A percentile compares a stretch with the other conserved stretches of the same genome.
These are phyloP conservation scores for Stachybotrys elegans DNA, from an alignment of 2,329 filamentous ascomycete genomes.

Conservation along the genomic window DNA sequence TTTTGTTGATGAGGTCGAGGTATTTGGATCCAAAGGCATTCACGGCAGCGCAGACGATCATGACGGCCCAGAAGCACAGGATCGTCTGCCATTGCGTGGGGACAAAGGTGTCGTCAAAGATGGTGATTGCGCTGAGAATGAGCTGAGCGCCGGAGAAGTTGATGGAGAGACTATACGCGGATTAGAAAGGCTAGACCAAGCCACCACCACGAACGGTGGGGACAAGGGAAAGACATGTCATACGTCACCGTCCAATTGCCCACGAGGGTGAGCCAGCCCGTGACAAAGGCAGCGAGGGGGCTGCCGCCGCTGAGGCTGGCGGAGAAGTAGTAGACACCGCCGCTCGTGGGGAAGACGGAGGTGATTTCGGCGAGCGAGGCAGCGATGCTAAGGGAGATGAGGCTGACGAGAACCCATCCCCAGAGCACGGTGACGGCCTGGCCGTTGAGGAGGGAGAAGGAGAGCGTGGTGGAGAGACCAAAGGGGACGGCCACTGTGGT, in stretches of 20 bases:
- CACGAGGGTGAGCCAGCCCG: slow-evolving; percentile 69
- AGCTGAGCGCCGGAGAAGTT: slow-evolving; percentile 68
- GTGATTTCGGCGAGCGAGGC: slow-evolving; percentile 69
- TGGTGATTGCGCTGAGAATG: slow-evolving; percentile 61
- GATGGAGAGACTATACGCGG: no score
- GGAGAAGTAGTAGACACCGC: slow-evolving; percentile 70
- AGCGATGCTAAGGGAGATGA: slow-evolving; percentile 69
- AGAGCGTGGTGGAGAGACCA: slow-evolving; percentile 43
- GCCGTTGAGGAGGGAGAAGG: slow-evolving; percentile 60
- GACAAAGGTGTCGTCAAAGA: slow-evolving; percentile 57
- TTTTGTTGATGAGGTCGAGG: slow-evolving; percentile 63
- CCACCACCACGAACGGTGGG: no score
- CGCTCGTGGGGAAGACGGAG: slow-evolving; percentile 57
- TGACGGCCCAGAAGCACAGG: slow-evolving; percentile 66
- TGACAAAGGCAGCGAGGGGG: slow-evolving; percentile 63
- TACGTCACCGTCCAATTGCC: slow-evolving; percentile 67
- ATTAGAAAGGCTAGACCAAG: no score
- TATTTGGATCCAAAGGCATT: slow-evolving; percentile 58
- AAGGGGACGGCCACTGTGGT: slow-evolving; percentile 23
- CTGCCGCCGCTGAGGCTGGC: slow-evolving; percentile 61
- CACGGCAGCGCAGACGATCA: slow-evolving; percentile 56
- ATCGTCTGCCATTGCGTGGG: slow-evolving; percentile 67
- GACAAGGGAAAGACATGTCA: no score
- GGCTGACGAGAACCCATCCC: slow-evolving; percentile 57
- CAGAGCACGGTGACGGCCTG: slow-evolving; percentile 70